These are phyloP conservation scores for Mycena polygramma DNA, from an alignment of 768 basidiomycete genomes.

Conservation along the genomic window DNA sequence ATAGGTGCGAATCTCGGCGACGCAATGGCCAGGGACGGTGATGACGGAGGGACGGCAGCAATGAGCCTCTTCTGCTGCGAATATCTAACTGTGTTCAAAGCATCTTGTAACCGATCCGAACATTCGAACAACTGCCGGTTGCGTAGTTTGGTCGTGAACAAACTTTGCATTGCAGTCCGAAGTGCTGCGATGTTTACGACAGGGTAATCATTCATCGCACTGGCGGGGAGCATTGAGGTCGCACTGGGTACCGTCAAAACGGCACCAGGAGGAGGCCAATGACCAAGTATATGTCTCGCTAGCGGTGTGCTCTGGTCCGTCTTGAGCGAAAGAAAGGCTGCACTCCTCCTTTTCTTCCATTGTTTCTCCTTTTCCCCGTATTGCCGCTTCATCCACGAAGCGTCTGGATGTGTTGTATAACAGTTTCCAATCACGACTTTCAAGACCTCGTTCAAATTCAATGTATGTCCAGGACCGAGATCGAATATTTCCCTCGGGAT, in stretches of 20 bases:
- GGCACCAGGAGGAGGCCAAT: conserved; percentile 15
- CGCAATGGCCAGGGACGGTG: background rate
- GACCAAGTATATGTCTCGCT: background rate
- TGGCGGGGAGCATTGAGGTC: background rate
- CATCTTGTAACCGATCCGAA: conserved; percentile 1
- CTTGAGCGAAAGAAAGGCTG: background rate
- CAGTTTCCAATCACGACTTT: background rate
- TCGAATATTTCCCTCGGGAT: conserved; percentile 15
- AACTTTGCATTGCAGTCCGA: background rate
- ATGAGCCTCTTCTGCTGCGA: background rate
- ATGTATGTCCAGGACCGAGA: background rate
- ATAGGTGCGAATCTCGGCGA: background rate
- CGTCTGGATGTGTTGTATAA: background rate
- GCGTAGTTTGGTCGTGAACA: conserved; percentile 8
- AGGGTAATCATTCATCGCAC: background rate
- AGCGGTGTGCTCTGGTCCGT: background rate
- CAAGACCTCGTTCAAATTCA: background rate
- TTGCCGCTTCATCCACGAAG: background rate
- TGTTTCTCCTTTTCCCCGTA: background rate
- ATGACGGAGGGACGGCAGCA: background rate
- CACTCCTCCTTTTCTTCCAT: background rate
- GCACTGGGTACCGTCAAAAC: background rate
- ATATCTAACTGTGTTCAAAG: background rate
- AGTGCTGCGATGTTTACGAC: conserved; percentile 18
- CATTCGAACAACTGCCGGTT: conserved; percentile 17